Percentiles rank a stretch among this genome's conserved stretches.
These are phyloP conservation scores for Biscutella auriculata DNA, from an alignment of 441 rosid genomes.

Conservation along the genomic window DNA sequence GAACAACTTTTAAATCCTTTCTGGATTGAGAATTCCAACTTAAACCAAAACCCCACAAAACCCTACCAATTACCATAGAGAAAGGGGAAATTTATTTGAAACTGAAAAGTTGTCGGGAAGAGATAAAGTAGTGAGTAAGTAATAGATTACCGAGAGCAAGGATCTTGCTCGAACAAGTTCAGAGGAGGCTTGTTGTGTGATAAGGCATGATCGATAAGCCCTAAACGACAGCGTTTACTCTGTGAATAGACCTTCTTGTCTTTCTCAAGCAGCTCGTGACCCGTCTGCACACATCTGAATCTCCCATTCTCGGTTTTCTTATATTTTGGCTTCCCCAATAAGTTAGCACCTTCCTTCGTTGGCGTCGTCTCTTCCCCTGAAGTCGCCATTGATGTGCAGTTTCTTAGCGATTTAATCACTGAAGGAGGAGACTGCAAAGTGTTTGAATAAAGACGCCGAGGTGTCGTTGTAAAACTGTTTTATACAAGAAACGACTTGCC, in stretches of 20 bases:
- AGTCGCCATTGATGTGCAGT: constrained; percentile 21
- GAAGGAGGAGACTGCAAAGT: constrained; percentile 1
- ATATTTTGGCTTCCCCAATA: constrained; percentile 60
- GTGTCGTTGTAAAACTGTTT: neutral
- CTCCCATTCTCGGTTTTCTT: constrained; percentile 58
- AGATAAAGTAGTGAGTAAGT: neutral
- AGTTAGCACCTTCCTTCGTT: constrained; percentile 47
- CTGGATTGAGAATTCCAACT: neutral
- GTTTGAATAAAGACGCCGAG: constrained; percentile 2
- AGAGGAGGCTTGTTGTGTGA: constrained; percentile 62
- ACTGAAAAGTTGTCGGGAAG: neutral
- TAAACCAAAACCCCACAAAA: neutral
- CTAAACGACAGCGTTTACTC: constrained; percentile 81
- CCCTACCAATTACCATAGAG: constrained; percentile 1
- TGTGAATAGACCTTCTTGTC: constrained; percentile 59
- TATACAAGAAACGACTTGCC: neutral
- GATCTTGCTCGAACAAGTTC: constrained; percentile 79
- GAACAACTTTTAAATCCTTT: neutral
- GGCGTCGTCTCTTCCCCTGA: constrained; percentile 21
- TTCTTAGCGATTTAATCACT: constrained; percentile 4
- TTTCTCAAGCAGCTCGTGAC: constrained; percentile 67
- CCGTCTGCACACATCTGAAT: constrained; percentile 77
- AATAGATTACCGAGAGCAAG: constrained; percentile 43
- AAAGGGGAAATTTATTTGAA: neutral
- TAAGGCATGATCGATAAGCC: constrained; percentile 70